Conservation (phyloP, 179 eudicot species). For the Nepenthes alata region DNA sequence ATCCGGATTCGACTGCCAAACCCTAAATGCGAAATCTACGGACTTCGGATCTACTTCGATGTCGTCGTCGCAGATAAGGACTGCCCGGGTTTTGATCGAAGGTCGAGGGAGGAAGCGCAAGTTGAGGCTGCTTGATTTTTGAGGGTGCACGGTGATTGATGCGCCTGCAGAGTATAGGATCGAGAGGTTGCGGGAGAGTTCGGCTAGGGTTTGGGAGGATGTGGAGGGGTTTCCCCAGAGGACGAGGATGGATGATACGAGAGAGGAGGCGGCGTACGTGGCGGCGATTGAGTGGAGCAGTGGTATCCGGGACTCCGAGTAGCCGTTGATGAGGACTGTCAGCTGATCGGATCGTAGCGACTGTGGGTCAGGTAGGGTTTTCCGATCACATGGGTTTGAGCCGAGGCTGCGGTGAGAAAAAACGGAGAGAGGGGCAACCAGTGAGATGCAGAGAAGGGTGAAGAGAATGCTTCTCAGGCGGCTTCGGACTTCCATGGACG, state of each 20-base stretch:
- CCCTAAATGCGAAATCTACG: conserved; percentile 46
- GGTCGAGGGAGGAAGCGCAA: conserved; percentile 64
- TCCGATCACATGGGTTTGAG: conserved; percentile 26
- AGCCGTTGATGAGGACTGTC: conserved; percentile 76
- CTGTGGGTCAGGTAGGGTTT: conserved; percentile 18
- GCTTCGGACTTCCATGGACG: conserved; percentile 7
- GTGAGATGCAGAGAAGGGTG: conserved; percentile 7
- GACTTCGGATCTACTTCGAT: conserved; percentile 42
- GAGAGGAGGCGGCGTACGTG: conserved; percentile 44
- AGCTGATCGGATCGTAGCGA: conserved; percentile 46
- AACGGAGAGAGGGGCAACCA: conserved; percentile 5
- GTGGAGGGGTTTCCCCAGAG: conserved; percentile 83
- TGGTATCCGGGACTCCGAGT: conserved; percentile 63
- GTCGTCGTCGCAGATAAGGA: conserved; percentile 77
- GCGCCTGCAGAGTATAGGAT: conserved; percentile 30
- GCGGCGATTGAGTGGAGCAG: conserved; percentile 48
- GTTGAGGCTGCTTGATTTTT: conserved; percentile 45
- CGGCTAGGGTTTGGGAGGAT: conserved; percentile 26
- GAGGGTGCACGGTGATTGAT: conserved; percentile 45
- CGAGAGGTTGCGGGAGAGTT: conserved; percentile 55
- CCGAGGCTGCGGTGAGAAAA: conserved; percentile 14
- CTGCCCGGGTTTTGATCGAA: conserved; percentile 50
- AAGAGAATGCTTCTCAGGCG: not conserved
- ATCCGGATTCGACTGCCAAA: conserved; percentile 45
- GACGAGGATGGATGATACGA: conserved; percentile 40